Evolutionary conservation across 805 yeast species (phyloP), one percentile per base, ranked within the genome.

Genomic region (Barnettozyma wickerhamii): DNA sequence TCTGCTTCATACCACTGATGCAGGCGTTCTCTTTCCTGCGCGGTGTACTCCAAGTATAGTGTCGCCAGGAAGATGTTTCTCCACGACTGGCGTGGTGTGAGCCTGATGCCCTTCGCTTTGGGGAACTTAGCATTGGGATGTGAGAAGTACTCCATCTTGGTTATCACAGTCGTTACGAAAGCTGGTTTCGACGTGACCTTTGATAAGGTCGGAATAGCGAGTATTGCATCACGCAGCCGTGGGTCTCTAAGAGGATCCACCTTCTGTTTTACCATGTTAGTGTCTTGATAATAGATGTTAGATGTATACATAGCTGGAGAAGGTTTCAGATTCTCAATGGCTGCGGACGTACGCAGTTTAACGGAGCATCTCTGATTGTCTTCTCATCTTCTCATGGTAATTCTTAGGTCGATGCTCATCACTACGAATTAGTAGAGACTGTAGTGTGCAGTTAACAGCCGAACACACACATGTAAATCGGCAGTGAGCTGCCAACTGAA

Each of bases 81-180:
- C 43, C 43, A 40, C 4, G 35, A 29, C 27, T 26, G 34, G 13
- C 43, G 23, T 17, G 38, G 43, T 23, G 42, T 15, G 7, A 28
- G 14, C 15, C 19, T 21, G 13, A 29, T 26, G 18, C 10, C 19
- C 18, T 33, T 12, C 3, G 24, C n/a, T 3, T 21, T 14, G 7
- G 34, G 27, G n/a, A 15, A 12, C 30, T 20, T 15, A 12, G 21
- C 20, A 5, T 29, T 18, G 9, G 35, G 34, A 14, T 19, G 23
- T 24, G 24, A 30, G 17, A 30, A 40, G n/a, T 35, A 26, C 12
- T 18, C 7, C 10, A 20, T 9, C 13, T 33, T 33, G 6, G 12
- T 29, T 18, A 20, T 5, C 3, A 33, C 10, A 7, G 33, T 13
- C 3, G 13, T 12, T 15, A 24, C 9, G 3, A 38, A 19, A n/a